Base-by-base conservation (phyloP, 805 yeast genomes). In the Candida piceae region DNA sequence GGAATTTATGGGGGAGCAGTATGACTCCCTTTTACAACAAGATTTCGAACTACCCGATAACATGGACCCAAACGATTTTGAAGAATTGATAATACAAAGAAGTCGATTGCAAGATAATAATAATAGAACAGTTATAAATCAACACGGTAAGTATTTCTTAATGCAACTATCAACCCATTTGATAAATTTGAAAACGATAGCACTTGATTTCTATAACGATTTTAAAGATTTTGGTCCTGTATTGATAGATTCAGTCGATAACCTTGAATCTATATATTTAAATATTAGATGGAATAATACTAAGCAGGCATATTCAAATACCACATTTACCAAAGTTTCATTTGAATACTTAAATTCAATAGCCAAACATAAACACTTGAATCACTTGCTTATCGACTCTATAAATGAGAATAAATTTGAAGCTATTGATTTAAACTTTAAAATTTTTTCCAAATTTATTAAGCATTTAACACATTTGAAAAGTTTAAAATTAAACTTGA, bases 371-470 rank as follows among this genome's bases (percentile, higher is more conserved):
- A 33, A 13, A 12, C 30, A 25, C n/a, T 32, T 52, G 19, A 34
- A 29, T 15, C 41, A 39, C 34, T 36, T 54, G n/a, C 29, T 55
- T 13, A 37, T 53, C 9, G 59, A 55, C 35, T 42, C 52, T 3
- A 36, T 39, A 8, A 41, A 51, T 26, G 55, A 51, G 28, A 27
- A 42, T 4, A 41, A 42, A 16, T 29, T 25, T 17, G 44, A 40
- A 22, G 25, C 36, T 9, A 31, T 45, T 5, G 38, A 33, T 12
- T 29, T 42, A 16, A 29, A 41, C 21, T 24, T 42, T 3, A 16
- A 25, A 9, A 23, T 40, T 1, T 20, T 46, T 7, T 22, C 35
- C 4, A 34, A 34, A 7, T 41, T 39, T 17, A 35, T 54, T 22
- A 29, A 35, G 7, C 28, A 27, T 6, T 32, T 53, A 13, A 31